These are phyloP conservation scores for Saccharomyces uvarum DNA, from an alignment of 1,139 yeast genomes.

Conservation along the genomic window DNA sequence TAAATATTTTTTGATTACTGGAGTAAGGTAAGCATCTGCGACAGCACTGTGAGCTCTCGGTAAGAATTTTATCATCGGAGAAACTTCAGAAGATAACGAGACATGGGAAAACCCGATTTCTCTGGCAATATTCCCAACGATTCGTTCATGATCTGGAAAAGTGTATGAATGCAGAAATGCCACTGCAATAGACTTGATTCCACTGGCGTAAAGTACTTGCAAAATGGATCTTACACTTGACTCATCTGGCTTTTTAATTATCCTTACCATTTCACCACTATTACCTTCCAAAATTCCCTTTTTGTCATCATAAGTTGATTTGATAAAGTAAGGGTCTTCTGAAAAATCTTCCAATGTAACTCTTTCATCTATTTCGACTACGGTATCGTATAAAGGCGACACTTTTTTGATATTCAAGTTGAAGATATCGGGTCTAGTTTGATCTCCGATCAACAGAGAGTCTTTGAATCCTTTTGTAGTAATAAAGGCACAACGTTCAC, in stretches of 20 bases:
- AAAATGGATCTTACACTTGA: conserved; percentile 38
- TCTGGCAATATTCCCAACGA: conserved; percentile 51
- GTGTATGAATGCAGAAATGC: conserved; percentile 66
- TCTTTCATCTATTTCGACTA: conserved; percentile 61
- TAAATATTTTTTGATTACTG: conserved; percentile 58
- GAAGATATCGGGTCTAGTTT: conserved; percentile 58
- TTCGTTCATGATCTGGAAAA: conserved; percentile 54
- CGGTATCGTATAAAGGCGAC: conserved; percentile 52
- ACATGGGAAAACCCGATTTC: conserved; percentile 54
- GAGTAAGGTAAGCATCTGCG: conserved; percentile 74
- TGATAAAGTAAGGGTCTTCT: conserved; percentile 44
- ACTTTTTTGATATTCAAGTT: conserved; percentile 55
- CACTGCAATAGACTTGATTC: conserved; percentile 59
- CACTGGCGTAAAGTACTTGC: conserved; percentile 40
- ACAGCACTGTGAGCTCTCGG: conserved; percentile 66
- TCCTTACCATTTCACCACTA: conserved; percentile 57
- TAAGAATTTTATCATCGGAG: conserved; percentile 68
- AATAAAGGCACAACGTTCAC: conserved; percentile 43
- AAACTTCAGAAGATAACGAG: conserved; percentile 56
- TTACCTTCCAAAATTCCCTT: conserved; percentile 41
- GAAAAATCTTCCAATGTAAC: conserved; percentile 61
- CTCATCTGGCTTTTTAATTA: conserved; percentile 43
- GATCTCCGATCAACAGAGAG: conserved; percentile 60
- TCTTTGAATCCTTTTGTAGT: conserved; percentile 51
- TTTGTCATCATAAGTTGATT: conserved; percentile 28